Percentiles rank a stretch among this genome's conserved stretches.
These are phyloP conservation scores for Alisma plantagoaquatica DNA, from an alignment of 106 monocot genomes.

Conservation along the genomic window DNA sequence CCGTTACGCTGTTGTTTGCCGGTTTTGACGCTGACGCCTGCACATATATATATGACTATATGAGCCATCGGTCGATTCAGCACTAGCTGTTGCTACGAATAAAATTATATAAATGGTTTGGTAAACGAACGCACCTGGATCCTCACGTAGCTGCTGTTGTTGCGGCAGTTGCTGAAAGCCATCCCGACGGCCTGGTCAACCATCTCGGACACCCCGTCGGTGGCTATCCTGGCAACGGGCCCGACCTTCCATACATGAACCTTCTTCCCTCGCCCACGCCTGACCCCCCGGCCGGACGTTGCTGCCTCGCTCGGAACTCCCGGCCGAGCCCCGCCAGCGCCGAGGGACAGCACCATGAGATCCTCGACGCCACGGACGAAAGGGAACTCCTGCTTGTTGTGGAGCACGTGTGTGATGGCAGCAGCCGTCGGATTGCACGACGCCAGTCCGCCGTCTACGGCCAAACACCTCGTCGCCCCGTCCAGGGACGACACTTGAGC, in stretches of 20 bases:
- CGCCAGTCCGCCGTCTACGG: slow-evolving; percentile 46
- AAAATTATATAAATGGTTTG: too few species aligned
- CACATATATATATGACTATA: too few species aligned
- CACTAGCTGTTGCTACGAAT: too few species aligned
- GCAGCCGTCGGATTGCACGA: slow-evolving; percentile 66
- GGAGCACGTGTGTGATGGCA: slow-evolving; percentile 68
- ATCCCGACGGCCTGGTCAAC: slow-evolving; percentile 60
- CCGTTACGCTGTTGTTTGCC: too few species aligned
- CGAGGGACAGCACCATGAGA: slow-evolving; percentile 66
- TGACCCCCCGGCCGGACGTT: not conserved
- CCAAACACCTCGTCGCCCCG: slow-evolving; percentile 30
- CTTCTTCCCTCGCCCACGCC: slow-evolving; percentile 3
- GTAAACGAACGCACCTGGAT: slow-evolving; percentile 59
- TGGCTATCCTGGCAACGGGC: slow-evolving; percentile 35
- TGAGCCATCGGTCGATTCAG: too few species aligned
- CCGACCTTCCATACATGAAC: slow-evolving; percentile 24
- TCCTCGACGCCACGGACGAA: slow-evolving; percentile 70
- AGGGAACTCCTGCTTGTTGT: slow-evolving; percentile 78
- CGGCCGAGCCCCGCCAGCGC: slow-evolving; percentile 6
- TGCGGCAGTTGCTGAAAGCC: slow-evolving; percentile 56
- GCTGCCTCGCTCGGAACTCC: not conserved
- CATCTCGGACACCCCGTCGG: slow-evolving; percentile 49
- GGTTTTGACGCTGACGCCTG: too few species aligned
- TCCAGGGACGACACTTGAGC: slow-evolving; percentile 39
- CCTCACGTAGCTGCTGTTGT: slow-evolving; percentile 48